phyloP scores from a whole-genome alignment of 805 yeast species.

The Metschnikowia proteae region DNA sequence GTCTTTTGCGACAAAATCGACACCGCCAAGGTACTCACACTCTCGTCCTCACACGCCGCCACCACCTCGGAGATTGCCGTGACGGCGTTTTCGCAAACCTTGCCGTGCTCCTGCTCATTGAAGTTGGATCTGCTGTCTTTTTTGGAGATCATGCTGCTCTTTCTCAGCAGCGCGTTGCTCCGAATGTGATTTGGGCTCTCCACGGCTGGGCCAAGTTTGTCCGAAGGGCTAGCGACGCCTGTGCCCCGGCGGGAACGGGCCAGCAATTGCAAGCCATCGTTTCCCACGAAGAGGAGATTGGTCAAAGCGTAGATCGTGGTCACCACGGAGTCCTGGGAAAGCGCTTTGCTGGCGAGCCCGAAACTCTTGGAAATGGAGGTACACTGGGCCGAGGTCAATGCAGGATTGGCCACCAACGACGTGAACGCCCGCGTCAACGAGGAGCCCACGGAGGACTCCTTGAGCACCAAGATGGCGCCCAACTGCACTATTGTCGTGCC shows the following conservation, averaged over 20 bases:
- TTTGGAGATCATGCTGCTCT: constrained; percentile 4
- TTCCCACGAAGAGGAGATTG: constrained; percentile 62
- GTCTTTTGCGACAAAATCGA: constrained; percentile 81
- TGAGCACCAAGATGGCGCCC: constrained; percentile 51
- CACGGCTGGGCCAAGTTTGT: not conserved
- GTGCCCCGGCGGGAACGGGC: constrained; percentile 29
- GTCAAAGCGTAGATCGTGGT: constrained; percentile 81
- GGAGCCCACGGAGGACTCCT: constrained; percentile 36
- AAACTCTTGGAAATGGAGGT: constrained; percentile 52
- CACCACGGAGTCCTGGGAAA: constrained; percentile 78
- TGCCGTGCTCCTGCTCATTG: constrained; percentile 31
- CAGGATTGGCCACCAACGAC: constrained; percentile 52
- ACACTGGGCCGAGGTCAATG: constrained; percentile 46
- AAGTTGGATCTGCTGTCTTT: constrained; percentile 1
- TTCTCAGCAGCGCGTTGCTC: constrained; percentile 11
- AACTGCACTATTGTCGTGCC: constrained; percentile 50
- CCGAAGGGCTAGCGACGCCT: constrained; percentile 22
- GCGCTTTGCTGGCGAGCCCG: constrained; percentile 60
- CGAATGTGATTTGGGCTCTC: constrained; percentile 10
- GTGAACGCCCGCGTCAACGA: constrained; percentile 45
- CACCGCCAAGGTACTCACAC: constrained; percentile 72
- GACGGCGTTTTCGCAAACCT: constrained; percentile 62
- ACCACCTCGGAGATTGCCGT: constrained; percentile 66
- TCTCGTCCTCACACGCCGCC: constrained; percentile 60
- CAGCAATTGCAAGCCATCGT: constrained; percentile 32